Evolutionary conservation across 306 rosid species (phyloP).

Genomic region (Cercis canadensis): DNA sequence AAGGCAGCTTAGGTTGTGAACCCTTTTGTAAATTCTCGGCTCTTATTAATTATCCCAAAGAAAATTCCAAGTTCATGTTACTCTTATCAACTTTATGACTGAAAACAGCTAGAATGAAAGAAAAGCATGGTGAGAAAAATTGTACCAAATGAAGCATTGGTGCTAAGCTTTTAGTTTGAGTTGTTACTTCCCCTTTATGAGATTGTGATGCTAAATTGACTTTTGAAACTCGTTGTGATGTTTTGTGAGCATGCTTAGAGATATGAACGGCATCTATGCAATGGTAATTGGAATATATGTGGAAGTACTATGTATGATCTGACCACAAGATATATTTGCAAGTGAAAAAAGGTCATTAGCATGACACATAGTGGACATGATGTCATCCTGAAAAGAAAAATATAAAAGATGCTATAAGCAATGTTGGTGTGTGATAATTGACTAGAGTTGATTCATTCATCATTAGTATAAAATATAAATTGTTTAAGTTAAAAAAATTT

Average conservation of each 20-base stretch:
- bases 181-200: no score
- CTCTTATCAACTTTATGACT: slow-evolving; percentile 26
- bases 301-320: slow-evolving; percentile 9
- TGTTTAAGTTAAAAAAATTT: background rate
- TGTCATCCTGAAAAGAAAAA: slow-evolving; percentile 36
- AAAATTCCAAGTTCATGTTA: background rate
- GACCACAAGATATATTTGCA: slow-evolving; percentile 10
- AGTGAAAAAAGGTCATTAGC: slow-evolving; percentile 20
- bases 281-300: slow-evolving; percentile 30
- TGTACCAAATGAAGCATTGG: background rate
- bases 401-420: background rate
- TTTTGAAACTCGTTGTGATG: background rate
- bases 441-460: slow-evolving; percentile 33
- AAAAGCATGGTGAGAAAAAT: slow-evolving; percentile 11
- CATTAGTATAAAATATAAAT: slow-evolving; percentile 2
- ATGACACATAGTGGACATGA: slow-evolving; percentile 38
- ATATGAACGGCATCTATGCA: slow-evolving; percentile 23
- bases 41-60: slow-evolving; percentile 1
- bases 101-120: slow-evolving; percentile 3
- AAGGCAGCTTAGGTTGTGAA: slow-evolving; percentile 38
- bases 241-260: slow-evolving; percentile 26
- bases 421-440: slow-evolving; percentile 29
- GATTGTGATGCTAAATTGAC: slow-evolving; percentile 1
- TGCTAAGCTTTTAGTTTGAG: background rate
- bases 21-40: slow-evolving; percentile 41